Percentiles rank a stretch among this genome's conserved stretches.
phyloP scores from a whole-genome alignment of 1,139 yeast genomes.

The Nakaseomyces delphensis region DNA sequence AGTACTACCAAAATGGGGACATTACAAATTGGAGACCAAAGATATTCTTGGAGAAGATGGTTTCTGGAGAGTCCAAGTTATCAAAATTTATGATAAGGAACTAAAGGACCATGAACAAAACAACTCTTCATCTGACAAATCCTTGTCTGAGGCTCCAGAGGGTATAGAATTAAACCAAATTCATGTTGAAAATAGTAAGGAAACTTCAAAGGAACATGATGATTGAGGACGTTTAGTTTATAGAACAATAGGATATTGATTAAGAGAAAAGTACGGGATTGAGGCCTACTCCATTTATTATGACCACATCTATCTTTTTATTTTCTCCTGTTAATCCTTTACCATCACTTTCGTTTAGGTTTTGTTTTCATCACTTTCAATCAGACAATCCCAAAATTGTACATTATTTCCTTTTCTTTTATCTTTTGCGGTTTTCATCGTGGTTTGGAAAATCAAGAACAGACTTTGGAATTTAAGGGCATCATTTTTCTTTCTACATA shows the following conservation, averaged over 20 bases:
- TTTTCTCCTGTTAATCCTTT: too few species aligned
- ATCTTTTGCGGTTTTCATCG: too few species aligned
- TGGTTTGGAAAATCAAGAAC: too few species aligned
- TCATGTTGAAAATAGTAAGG: constrained; percentile 1
- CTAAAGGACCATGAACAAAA: constrained; percentile 8
- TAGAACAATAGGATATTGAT: neutral
- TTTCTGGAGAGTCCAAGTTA: constrained; percentile 61
- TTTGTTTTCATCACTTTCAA: too few species aligned
- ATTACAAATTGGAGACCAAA: constrained; percentile 49
- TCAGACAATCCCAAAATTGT: too few species aligned
- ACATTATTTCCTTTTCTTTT: too few species aligned
- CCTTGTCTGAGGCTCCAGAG: neutral
- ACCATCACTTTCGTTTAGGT: too few species aligned
- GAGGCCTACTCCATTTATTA: too few species aligned
- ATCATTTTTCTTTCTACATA: neutral
- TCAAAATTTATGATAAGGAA: constrained; percentile 30
- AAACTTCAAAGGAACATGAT: neutral
- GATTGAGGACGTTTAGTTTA: neutral
- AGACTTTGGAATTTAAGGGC: neutral
- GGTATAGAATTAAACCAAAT: constrained; percentile 1
- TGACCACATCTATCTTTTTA: too few species aligned
- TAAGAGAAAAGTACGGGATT: too few species aligned
- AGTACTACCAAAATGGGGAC: constrained; percentile 49
- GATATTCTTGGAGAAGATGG: constrained; percentile 63
- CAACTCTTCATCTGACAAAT: neutral